Evolutionary conservation across 495 filamentous ascomycete species (phyloP), one percentile per base, ranked within the genome.

Genomic region (Friedmanniomyces simplex): DNA sequence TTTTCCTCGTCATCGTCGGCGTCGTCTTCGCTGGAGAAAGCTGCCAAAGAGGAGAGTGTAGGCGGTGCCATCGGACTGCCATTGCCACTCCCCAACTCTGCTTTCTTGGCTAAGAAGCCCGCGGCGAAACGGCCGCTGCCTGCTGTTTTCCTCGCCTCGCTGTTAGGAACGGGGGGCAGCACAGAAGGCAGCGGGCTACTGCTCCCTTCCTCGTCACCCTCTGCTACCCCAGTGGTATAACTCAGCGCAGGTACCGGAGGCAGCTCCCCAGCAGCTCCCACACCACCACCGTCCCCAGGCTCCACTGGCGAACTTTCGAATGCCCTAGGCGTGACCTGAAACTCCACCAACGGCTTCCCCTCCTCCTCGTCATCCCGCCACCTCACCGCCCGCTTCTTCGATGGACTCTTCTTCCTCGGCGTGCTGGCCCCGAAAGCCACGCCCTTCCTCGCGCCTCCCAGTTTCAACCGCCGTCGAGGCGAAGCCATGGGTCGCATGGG

Each of bases 291-390:
- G 24, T 34, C 36, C 5, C 4, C 32, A 1, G 34, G 4, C 21
- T 54, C 51, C 7, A 78, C 78, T 26, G 79, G 79, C 4, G 73
- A 71, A 8, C 66, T 64, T 28, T 75, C 68, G 16, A 77, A 69
- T 65, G 81, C 86, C 64, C 87, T 76, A 25, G 89, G 91, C 4
- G 91, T 94, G 71, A 87, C 87, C 67, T 91, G 85, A 60, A 89
- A 95, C 65, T 96, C 91, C 53, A 88, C 87, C 28, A 96, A 72
- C 25, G 54, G 54, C 30, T 83, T 78, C 11, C 88, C 89, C 18
- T 80, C 73, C 65, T 96, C 80, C 51, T 86, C 86, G 63, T 97
- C 93, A 66, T 98, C 93, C 47, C 86, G 83, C 94, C 94, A 98
- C 53, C 90, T 79, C 14, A 98, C 93, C 37, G 79, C 81, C 63